These are phyloP conservation scores for Clarireedia sp. DNA, from an alignment of 2,329 filamentous ascomycete genomes.

Conservation along the genomic window DNA sequence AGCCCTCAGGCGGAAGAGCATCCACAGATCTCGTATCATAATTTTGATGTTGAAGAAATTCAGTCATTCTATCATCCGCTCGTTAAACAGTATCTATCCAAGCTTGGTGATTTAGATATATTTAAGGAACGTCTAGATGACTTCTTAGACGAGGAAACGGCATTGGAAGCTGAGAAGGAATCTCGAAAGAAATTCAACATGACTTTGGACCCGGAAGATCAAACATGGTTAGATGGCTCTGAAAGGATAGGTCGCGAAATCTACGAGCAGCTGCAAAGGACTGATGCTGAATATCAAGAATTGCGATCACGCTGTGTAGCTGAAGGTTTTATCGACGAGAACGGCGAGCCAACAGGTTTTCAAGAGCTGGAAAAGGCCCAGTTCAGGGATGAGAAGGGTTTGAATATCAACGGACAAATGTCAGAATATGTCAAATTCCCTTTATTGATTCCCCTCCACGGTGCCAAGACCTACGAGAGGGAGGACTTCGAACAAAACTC, in stretches of 20 bases:
- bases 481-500: too few relatives aligned
- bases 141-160: conserved; percentile 10
- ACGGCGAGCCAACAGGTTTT: conserved; percentile 11
- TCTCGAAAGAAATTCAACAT: conserved; percentile 4
- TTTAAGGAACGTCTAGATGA: conserved; percentile 16
- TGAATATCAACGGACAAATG: too few relatives aligned
- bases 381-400: too few relatives aligned
- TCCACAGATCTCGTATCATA: background rate
- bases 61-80: conserved; percentile 13
- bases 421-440: too few relatives aligned
- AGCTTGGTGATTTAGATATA: conserved; percentile 17
- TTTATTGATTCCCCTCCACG: too few relatives aligned
- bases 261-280: conserved; percentile 4
- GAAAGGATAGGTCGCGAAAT: conserved; percentile 5
- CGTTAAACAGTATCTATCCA: conserved; percentile 12
- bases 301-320: conserved; percentile 15
- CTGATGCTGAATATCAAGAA: conserved; percentile 6
- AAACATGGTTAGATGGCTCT: conserved; percentile 15
- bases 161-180: conserved; percentile 10
- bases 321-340: conserved; percentile 18
- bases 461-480: too few relatives aligned
- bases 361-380: too few relatives aligned
- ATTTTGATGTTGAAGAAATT: background rate
- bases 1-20: background rate
- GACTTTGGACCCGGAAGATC: conserved; percentile 12